Percentiles rank a stretch among this genome's conserved stretches.
Evolutionary conservation across 2,329 filamentous ascomycete species (phyloP).

Genomic region (Colletotrichum plurivorum): DNA sequence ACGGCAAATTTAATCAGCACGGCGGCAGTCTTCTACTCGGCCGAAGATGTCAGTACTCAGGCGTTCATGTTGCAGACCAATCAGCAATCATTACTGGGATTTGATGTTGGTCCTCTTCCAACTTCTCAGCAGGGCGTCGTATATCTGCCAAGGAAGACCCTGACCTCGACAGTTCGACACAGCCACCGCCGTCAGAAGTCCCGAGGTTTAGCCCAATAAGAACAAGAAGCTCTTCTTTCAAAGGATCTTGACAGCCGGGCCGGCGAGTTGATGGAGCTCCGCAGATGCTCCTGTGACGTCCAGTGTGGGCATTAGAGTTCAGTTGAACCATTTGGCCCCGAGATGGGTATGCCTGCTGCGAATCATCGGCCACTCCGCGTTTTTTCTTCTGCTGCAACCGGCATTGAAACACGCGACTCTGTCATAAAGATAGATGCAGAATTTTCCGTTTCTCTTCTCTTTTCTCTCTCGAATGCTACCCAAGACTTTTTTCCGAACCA

Average conservation of each 20-base stretch:
- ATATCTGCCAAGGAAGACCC: background rate
- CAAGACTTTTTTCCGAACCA: background rate
- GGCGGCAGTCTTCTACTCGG: no score
- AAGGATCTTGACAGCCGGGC: background rate
- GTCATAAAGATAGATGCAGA: background rate
- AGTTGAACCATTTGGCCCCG: background rate
- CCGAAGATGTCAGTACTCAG: no score
- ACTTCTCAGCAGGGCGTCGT: background rate
- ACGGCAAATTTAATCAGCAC: no score
- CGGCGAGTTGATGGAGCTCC: conserved; percentile 11
- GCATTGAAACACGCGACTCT: no score
- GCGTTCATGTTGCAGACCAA: background rate
- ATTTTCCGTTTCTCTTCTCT: background rate
- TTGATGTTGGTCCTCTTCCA: background rate
- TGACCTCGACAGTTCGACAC: background rate
- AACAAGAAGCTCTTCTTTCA: no score
- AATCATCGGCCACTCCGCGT: conserved; percentile 17
- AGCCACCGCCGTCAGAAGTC: no score
- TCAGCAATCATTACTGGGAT: background rate
- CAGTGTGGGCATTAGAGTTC: conserved; percentile 24
- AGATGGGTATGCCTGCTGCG: conserved; percentile 24
- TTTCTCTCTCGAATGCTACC: background rate
- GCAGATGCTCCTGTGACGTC: conserved; percentile 12
- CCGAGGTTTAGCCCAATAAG: no score
- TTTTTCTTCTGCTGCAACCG: background rate